Evolutionary conservation across 1,139 yeast species (phyloP), one percentile per base, ranked within the genome.

Genomic region (Debaryomyces udenii): DNA sequence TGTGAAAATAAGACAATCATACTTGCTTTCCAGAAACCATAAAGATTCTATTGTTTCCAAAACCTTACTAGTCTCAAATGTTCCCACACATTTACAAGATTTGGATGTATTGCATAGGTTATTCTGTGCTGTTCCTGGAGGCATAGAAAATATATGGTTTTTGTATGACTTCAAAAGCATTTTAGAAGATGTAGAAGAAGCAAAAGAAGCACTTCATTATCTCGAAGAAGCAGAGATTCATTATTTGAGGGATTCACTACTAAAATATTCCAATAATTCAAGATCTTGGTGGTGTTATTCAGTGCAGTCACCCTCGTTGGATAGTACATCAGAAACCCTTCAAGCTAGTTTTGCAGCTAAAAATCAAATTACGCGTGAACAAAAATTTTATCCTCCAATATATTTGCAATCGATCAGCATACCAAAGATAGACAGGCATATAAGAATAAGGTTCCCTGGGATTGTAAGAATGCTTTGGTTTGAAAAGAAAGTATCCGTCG

Each of bases 121-220:
- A 3, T 62, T 64, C 24, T 48, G 59, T 2, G 50, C 52, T 0
- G 53, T 77, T 6, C 77, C 80, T 0, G 78, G 77, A 1, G 78
- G 77, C 0, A 64, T 80, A 0, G 62, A 65, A 15, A 62, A 66
- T 13, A 58, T 81, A 2, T 79, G 85, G 81, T 73, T 74, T 36
- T 64, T 81, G 1, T 70, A 73, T 47, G 71, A 78, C 36, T 74
- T 69, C 44, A 51, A 56, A n/a, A 56, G 57, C 6, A 61, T 76
- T 10, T 59, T 63, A 14, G 43, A 46, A 10, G 51, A 62, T 22
- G 69, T 68, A 4, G 44, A 51, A 2, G 58, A 59, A 20, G 72
- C 75, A 16, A 44, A 56, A 9, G 58, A 63, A 10, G 63, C 71
- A 0, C 50, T 76, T 10, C 49, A 62, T 4, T 31, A 59, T 2